Conservation (phyloP, 768 basidiomycete species). For the Mycena latifolia region DNA sequence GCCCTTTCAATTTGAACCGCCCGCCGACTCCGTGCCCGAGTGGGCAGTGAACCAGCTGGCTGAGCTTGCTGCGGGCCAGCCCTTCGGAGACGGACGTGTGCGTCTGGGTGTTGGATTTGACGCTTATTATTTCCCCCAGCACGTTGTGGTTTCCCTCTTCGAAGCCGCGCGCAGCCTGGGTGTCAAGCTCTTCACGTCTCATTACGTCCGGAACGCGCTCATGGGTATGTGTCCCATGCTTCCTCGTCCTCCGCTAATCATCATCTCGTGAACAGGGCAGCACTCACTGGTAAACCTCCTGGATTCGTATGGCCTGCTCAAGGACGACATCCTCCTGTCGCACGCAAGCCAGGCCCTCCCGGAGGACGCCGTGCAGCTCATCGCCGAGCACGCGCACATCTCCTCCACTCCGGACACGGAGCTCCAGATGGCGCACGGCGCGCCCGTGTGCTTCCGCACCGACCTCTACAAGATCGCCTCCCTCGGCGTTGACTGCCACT, state of each 20-base stretch:
- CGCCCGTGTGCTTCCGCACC: slow-evolving; percentile 28
- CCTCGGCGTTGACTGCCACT: too few relatives aligned
- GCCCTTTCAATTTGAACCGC: slow-evolving; percentile 5
- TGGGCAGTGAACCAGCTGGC: slow-evolving; percentile 20
- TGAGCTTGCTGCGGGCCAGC: slow-evolving; percentile 28
- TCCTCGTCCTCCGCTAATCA: not conserved
- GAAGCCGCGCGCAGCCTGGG: slow-evolving; percentile 11
- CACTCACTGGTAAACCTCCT: slow-evolving; percentile 21
- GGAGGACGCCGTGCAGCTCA: slow-evolving; percentile 24
- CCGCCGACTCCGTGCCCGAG: slow-evolving; percentile 2
- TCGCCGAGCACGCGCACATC: slow-evolving; percentile 19
- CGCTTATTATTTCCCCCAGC: slow-evolving; percentile 21
- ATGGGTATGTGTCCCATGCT: not conserved
- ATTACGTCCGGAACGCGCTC: slow-evolving; percentile 16
- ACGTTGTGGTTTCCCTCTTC: slow-evolving; percentile 16
- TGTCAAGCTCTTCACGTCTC: slow-evolving; percentile 29
- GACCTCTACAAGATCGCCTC: slow-evolving; percentile 22
- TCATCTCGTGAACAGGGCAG: not conserved
- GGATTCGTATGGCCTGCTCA: slow-evolving; percentile 27
- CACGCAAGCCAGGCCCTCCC: slow-evolving; percentile 20
- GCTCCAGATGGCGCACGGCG: slow-evolving; percentile 28
- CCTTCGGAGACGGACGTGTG: too few relatives aligned
- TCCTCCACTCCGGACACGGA: slow-evolving; percentile 32
- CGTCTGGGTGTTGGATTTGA: slow-evolving; percentile 30
- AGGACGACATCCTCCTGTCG: slow-evolving; percentile 30